Evolutionary conservation across 345 rosid genomes (phyloP).

Genomic region (Eutrema japonicum): DNA sequence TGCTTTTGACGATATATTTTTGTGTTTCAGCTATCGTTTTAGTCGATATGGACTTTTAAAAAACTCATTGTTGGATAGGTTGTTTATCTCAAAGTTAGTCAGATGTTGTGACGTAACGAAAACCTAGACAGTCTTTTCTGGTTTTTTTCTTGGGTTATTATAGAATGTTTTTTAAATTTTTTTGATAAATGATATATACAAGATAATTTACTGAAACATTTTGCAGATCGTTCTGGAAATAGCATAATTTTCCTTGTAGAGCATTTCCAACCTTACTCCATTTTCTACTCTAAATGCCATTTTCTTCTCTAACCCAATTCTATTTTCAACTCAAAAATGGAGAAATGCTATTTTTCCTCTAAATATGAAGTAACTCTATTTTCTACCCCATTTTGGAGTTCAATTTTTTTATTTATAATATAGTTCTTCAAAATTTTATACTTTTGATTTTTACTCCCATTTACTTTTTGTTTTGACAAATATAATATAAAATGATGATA

Average conservation of each 20-base stretch:
- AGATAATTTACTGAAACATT: neutral
- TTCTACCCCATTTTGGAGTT: too few species aligned
- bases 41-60: neutral
- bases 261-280: too few species aligned
- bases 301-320: too few species aligned
- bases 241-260: slow-evolving; percentile 15
- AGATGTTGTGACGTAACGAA: neutral
- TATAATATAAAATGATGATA: too few species aligned
- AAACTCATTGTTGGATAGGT: neutral
- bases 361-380: too few species aligned
- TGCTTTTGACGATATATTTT: neutral
- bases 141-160: neutral
- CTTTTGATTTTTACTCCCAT: too few species aligned
- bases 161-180: neutral
- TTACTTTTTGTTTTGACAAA: too few species aligned
- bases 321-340: too few species aligned
- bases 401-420: too few species aligned
- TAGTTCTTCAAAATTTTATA: too few species aligned
- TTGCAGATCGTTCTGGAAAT: slow-evolving; percentile 24
- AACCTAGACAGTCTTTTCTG: neutral
- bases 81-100: slow-evolving; percentile 1
- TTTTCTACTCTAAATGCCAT: too few species aligned
- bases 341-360: too few species aligned
- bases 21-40: slow-evolving; percentile 14
- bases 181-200: neutral